A percentile compares a stretch with the other conserved stretches of the same genome.
phyloP scores from a whole-genome alignment of 1,284 basidiomycete species.

The Thelephora terrestris region DNA sequence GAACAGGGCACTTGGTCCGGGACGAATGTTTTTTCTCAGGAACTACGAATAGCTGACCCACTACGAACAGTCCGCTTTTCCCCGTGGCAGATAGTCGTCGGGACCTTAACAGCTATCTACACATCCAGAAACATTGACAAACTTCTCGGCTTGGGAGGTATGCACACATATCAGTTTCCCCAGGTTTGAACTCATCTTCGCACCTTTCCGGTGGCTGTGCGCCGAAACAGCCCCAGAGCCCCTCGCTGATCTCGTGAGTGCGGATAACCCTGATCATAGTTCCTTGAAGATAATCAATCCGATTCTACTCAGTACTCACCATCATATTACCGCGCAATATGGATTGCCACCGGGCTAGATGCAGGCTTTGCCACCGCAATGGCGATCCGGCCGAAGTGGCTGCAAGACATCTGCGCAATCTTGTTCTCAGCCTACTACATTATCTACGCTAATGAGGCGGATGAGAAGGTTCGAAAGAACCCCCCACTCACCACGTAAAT shows the following conservation, averaged over 20 bases:
- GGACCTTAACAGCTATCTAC: slow-evolving; percentile 79
- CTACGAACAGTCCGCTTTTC: slow-evolving; percentile 63
- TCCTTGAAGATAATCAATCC: slow-evolving; percentile 1
- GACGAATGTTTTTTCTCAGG: too few relatives aligned
- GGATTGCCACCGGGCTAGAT: slow-evolving; percentile 90
- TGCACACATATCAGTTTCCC: slow-evolving; percentile 19
- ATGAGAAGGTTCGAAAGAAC: slow-evolving; percentile 67
- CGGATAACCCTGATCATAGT: neutral
- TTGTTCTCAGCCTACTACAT: slow-evolving; percentile 89
- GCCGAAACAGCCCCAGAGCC: slow-evolving; percentile 77
- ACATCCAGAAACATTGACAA: slow-evolving; percentile 82
- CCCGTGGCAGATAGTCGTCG: slow-evolving; percentile 90
- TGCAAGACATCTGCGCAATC: slow-evolving; percentile 79
- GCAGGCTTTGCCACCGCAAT: slow-evolving; percentile 96
- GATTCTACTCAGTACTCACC: slow-evolving; percentile 62
- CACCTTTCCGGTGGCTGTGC: neutral
- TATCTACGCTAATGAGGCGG: slow-evolving; percentile 87
- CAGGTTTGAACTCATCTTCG: neutral
- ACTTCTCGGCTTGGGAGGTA: slow-evolving; percentile 75
- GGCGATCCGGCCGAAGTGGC: slow-evolving; percentile 86
- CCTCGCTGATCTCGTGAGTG: slow-evolving; percentile 71
- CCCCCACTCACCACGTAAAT: neutral
- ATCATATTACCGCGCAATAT: slow-evolving; percentile 94
- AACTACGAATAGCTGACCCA: neutral
- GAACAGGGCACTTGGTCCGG: slow-evolving; percentile 49